Evolutionary conservation across 768 basidiomycete genomes (phyloP).

Genomic region (Terana coerulea): DNA sequence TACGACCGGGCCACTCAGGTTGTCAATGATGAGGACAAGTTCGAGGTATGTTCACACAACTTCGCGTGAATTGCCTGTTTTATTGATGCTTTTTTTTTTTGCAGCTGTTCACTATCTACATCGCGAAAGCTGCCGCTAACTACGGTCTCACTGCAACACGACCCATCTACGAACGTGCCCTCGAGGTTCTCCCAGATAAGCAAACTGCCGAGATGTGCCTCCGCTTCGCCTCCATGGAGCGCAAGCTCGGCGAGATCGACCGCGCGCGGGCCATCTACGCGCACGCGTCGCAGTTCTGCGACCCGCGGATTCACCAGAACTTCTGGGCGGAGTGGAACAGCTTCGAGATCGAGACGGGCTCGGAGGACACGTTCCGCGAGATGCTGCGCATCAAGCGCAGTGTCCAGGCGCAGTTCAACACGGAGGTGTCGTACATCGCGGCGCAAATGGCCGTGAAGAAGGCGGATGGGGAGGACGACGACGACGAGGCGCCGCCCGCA

Average conservation of each 20-base stretch:
- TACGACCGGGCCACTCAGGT: constrained; percentile 89
- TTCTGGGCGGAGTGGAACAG: constrained; percentile 98
- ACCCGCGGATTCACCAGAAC: constrained; percentile 83
- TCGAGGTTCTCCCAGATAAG: constrained; percentile 88
- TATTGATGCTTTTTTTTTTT: background rate
- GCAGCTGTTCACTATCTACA: constrained; percentile 96
- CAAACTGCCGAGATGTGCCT: constrained; percentile 98
- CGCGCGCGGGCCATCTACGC: constrained; percentile 95
- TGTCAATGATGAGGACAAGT: constrained; percentile 88
- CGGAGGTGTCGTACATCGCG: constrained; percentile 89
- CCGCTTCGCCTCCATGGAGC: constrained; percentile 91
- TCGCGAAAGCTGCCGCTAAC: constrained; percentile 93
- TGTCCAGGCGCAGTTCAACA: constrained; percentile 98
- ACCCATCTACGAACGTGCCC: constrained; percentile 92
- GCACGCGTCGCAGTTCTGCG: constrained; percentile 98
- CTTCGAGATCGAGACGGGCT: constrained; percentile 98
- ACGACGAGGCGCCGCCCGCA: constrained; percentile 33
- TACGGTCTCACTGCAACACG: constrained; percentile 95
- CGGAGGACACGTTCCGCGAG: constrained; percentile 96
- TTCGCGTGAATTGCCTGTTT: background rate
- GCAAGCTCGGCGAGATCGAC: constrained; percentile 98
- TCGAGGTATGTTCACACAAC: constrained; percentile 69
- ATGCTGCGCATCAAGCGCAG: constrained; percentile 96
- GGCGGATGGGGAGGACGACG: constrained; percentile 35
- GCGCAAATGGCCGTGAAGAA: constrained; percentile 69